Evolutionary conservation across 257 asterid genomes (phyloP).

Genomic region (Jasminum sambac): DNA sequence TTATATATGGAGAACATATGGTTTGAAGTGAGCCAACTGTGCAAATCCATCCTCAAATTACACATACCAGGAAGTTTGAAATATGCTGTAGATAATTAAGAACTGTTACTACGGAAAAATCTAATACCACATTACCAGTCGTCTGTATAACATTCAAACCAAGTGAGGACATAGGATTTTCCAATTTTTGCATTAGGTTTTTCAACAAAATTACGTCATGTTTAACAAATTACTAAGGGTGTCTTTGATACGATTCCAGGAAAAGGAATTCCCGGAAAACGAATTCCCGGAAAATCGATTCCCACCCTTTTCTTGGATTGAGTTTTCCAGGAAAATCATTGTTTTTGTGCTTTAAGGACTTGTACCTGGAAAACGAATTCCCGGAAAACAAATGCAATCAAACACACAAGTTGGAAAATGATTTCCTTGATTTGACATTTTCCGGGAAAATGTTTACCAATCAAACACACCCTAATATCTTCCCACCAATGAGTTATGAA

Average conservation of each 20-base stretch:
- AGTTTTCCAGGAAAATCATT: too few relatives aligned
- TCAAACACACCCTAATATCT: too few relatives aligned
- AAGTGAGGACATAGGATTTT: background rate
- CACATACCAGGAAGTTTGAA: background rate
- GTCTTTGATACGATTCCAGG: too few relatives aligned
- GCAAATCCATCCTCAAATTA: background rate
- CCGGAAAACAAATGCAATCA: too few relatives aligned
- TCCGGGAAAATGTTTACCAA: too few relatives aligned
- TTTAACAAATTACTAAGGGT: background rate
- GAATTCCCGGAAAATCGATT: too few relatives aligned
- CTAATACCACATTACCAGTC: background rate
- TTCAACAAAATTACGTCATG: background rate
- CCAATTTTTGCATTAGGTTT: background rate
- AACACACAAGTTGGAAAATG: too few relatives aligned
- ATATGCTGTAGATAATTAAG: background rate
- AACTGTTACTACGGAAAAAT: background rate
- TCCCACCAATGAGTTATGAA: background rate
- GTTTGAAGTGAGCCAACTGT: background rate
- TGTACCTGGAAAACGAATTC: too few relatives aligned
- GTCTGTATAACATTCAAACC: background rate
- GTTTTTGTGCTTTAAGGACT: too few relatives aligned
- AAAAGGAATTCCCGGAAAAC: too few relatives aligned
- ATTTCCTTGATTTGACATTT: too few relatives aligned
- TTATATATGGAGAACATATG: background rate
- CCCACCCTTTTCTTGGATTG: too few relatives aligned